A percentile compares a stretch with the other conserved stretches of the same genome.
Conservation (phyloP, 441 rosid species). For the Euphorbia corollata region DNA sequence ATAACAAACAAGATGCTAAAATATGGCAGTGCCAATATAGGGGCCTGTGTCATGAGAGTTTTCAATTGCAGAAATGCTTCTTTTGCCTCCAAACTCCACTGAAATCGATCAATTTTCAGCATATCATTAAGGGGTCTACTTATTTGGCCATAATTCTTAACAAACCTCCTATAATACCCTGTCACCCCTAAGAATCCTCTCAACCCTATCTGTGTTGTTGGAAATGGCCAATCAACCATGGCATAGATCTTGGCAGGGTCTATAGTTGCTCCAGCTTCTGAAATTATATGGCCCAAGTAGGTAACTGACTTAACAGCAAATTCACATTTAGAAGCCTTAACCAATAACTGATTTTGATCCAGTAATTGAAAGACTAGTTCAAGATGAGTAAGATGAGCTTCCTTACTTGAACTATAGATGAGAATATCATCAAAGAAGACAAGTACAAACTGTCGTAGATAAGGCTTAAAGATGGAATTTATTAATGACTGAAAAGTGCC, state of each 20-base stretch:
- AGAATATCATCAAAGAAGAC: constrained; percentile 3
- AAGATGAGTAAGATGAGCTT: neutral
- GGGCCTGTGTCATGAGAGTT: neutral
- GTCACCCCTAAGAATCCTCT: neutral
- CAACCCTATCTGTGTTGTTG: neutral
- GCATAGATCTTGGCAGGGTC: neutral
- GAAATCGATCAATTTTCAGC: neutral
- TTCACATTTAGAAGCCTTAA: neutral
- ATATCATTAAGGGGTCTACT: neutral
- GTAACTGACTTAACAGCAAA: neutral
- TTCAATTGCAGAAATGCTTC: neutral
- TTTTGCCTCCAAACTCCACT: neutral
- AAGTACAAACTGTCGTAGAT: neutral
- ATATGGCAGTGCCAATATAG: neutral
- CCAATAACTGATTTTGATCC: neutral
- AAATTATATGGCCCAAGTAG: neutral
- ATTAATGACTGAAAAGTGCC: neutral
- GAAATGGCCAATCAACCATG: neutral
- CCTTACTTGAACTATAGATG: neutral
- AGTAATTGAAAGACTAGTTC: neutral
- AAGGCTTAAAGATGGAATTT: neutral
- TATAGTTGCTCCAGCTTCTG: neutral
- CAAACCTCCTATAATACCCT: neutral
- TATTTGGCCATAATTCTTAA: neutral
- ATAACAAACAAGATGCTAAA: neutral